These are phyloP conservation scores for Penicillium sp. DNA, from an alignment of 2,329 filamentous ascomycete species.

Conservation along the genomic window DNA sequence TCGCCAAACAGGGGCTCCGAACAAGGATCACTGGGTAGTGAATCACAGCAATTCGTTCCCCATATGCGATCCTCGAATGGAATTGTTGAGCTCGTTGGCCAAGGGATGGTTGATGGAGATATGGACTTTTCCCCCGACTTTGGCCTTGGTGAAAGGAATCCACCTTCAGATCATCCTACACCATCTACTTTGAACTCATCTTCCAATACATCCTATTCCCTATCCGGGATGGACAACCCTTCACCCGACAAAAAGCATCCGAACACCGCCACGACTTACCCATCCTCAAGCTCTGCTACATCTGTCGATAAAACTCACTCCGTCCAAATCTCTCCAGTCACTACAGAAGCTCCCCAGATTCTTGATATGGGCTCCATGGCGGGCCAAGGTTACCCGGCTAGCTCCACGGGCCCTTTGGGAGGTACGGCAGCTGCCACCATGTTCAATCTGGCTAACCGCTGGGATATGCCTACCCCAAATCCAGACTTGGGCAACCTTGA, in stretches of 20 bases:
- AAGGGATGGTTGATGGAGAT: constrained; percentile 29
- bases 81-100: constrained; percentile 5
- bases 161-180: constrained; percentile 41
- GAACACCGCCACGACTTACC: constrained; percentile 17
- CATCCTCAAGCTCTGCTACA: constrained; percentile 16
- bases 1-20: constrained; percentile 1
- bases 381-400: constrained; percentile 24
- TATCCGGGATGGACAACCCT: constrained; percentile 34
- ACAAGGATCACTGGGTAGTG: constrained; percentile 1
- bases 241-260: constrained; percentile 32
- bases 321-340: constrained; percentile 19
- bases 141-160: constrained; percentile 36
- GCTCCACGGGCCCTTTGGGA: constrained; percentile 21
- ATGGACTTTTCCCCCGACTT: constrained; percentile 40
- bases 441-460: constrained; percentile 34
- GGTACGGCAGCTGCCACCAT: constrained; percentile 27
- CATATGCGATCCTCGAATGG: constrained; percentile 6
- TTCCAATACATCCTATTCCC: constrained; percentile 42
- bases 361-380: constrained; percentile 22
- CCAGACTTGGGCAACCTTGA: constrained; percentile 22
- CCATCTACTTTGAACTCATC: constrained; percentile 44
- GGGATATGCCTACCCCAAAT: constrained; percentile 34
- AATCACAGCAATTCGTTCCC: constrained; percentile 16
- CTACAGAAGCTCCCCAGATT: constrained; percentile 22
- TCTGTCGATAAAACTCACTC: constrained; percentile 24